These are phyloP conservation scores for Aspergillus niger DNA, from an alignment of 2,329 filamentous ascomycete genomes.

Conservation along the genomic window DNA sequence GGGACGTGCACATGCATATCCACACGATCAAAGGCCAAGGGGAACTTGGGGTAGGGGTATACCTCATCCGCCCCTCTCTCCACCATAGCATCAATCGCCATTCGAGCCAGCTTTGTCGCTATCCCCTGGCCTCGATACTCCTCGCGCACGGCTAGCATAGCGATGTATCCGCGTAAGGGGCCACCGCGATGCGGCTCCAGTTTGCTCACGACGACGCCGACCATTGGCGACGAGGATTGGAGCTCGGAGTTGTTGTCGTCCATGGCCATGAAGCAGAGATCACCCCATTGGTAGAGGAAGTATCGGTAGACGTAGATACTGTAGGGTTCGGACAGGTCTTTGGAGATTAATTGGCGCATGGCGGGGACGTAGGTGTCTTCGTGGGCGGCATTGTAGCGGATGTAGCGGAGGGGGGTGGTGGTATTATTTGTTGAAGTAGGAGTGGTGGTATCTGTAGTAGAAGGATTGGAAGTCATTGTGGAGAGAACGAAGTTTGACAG, in stretches of 20 bases:
- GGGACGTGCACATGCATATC: neutral
- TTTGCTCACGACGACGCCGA: slow-evolving; percentile 93
- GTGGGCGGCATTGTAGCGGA: slow-evolving; percentile 61
- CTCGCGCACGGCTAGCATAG: slow-evolving; percentile 92
- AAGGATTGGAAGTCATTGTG: slow-evolving; percentile 34
- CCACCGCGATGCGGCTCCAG: slow-evolving; percentile 86
- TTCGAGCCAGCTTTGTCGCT: slow-evolving; percentile 82
- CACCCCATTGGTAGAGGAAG: slow-evolving; percentile 95
- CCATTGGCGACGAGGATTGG: slow-evolving; percentile 49
- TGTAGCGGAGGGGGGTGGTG: slow-evolving; percentile 52
- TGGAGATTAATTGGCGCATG: slow-evolving; percentile 90
- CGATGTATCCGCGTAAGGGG: slow-evolving; percentile 90
- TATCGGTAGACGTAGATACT: slow-evolving; percentile 99
- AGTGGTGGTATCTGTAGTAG: slow-evolving; percentile 11
- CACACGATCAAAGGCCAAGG: neutral
- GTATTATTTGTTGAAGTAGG: neutral
- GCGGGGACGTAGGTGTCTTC: slow-evolving; percentile 73
- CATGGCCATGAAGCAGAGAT: slow-evolving; percentile 85
- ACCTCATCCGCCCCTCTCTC: slow-evolving; percentile 80
- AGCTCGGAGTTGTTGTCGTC: slow-evolving; percentile 43
- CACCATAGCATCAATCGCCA: slow-evolving; percentile 89
- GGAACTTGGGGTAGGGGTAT: slow-evolving; percentile 6
- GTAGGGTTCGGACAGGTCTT: slow-evolving; percentile 95
- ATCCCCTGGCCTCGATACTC: slow-evolving; percentile 81
- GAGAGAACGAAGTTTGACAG: neutral